Base-by-base conservation (phyloP, 306 rosid genomes). In the Lupinus albus region DNA sequence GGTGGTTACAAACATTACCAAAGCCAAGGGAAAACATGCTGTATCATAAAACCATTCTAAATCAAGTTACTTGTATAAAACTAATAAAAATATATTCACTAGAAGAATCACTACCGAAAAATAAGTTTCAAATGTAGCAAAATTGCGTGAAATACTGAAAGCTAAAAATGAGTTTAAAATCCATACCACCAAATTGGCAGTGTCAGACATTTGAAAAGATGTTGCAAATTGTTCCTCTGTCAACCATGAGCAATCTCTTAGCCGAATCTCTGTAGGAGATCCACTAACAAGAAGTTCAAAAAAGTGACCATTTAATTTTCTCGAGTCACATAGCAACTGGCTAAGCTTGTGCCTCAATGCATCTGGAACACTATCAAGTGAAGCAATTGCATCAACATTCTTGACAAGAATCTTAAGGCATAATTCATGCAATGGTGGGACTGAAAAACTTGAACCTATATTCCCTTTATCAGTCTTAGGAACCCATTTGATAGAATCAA, bases 241-340 rank as follows among this genome's bases (percentile, higher is more conserved):
- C 55, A 86, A 74, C 95, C 95, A 80, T n/a, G 95, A 88, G 67
- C 92, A 88, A 76, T 88, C 87, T 75, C 67, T 52, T 16, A 88
- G 9, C 52, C 91, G 76, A 61, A 88, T 79, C 83, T 88, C 91
- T 2, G 78, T 82, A 11, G 95, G 95, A 1, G 89, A 80, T 65
- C 83, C 89, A 61, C 59, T 58, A 36, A 84, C 64, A 62, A 88
- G 85, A 61, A 88, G 87, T 38, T 79, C 64, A 12, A 88, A 58
- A 61, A 80, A 41, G 53, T 67, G 86, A 51, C 11, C 63, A 54
- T 61, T 74, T 84, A 88, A 80, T 39, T 68, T 80, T 58, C 85
- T 76, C 56, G 88, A 80, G 79, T 82, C 88, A 49, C 91, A 81
- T 1, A 91, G 67, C 74, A 88, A 30, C 70, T 73, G 78, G 51